Percentiles rank a stretch among this genome's conserved stretches.
phyloP scores from a whole-genome alignment of 192 early-diverging fungal species.

The Funneliformis geosporum region DNA sequence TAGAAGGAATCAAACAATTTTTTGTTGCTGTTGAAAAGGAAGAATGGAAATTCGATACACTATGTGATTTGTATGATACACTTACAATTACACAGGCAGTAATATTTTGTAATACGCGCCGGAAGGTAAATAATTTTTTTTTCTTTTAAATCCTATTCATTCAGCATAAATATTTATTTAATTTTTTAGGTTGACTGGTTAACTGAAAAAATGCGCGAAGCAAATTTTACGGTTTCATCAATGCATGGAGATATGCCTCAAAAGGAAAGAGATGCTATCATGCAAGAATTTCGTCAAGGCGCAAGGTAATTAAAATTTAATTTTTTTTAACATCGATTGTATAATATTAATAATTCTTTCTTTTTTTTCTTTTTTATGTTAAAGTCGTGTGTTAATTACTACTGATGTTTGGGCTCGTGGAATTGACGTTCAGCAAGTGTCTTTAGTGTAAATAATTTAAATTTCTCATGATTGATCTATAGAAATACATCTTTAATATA shows the following conservation, averaged over 20 bases:
- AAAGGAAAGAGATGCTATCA: conserved; percentile 95
- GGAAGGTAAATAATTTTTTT: conserved; percentile 62
- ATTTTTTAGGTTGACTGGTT: conserved; percentile 85
- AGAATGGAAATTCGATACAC: conserved; percentile 98
- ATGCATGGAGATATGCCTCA: conserved; percentile 99
- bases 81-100: conserved; percentile 98
- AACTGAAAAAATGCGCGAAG: conserved; percentile 91
- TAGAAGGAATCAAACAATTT: conserved; percentile 99
- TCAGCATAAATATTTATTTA: not conserved
- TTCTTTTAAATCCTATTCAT: not conserved
- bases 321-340: not conserved
- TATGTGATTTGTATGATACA: conserved; percentile 97
- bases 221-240: conserved; percentile 97
- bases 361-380: conserved; percentile 21
- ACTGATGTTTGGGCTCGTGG: conserved; percentile 99
- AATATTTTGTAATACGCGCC: conserved; percentile 96
- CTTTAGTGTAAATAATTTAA: conserved; percentile 68
- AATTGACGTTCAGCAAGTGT: conserved; percentile 99
- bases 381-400: conserved; percentile 94
- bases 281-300: conserved; percentile 96
- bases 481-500: not conserved
- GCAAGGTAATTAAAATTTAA: conserved; percentile 51
- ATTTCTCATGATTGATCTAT: not conserved
- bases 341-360: not conserved
- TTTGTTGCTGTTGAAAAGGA: conserved; percentile 96